Evolutionary conservation across 768 basidiomycete species (phyloP).

Genomic region (Pleurotus tuoliensis): DNA sequence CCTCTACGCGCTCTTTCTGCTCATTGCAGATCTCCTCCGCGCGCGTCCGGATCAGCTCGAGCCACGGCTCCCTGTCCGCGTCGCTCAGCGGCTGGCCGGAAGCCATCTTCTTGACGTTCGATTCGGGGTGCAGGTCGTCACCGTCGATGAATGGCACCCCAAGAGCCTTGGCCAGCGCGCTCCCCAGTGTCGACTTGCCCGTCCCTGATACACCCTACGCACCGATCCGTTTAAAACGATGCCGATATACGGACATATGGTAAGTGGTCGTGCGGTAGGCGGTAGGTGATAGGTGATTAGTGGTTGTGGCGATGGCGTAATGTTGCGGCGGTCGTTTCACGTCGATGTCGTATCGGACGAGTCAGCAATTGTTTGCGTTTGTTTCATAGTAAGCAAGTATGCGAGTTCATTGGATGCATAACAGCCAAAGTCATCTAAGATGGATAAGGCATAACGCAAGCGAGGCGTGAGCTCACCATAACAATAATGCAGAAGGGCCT

Average conservation of each 20-base stretch:
- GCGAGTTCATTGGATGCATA: too few relatives aligned
- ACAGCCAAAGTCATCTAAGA: too few relatives aligned
- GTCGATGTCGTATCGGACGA: too few relatives aligned
- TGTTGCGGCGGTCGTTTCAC: too few relatives aligned
- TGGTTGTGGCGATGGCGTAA: too few relatives aligned
- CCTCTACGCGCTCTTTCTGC: conserved; percentile 8
- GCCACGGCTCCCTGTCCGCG: conserved; percentile 83
- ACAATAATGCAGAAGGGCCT: background rate
- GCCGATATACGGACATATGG: background rate
- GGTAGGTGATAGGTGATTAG: too few relatives aligned
- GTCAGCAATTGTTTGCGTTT: too few relatives aligned
- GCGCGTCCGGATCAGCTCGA: conserved; percentile 62
- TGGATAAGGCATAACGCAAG: too few relatives aligned
- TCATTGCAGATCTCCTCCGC: conserved; percentile 44
- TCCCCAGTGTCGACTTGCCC: conserved; percentile 70
- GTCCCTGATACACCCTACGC: conserved; percentile 69
- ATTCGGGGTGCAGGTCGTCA: conserved; percentile 78
- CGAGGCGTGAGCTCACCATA: background rate
- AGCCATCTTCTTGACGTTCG: conserved; percentile 88
- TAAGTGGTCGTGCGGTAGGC: background rate
- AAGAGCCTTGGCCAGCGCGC: conserved; percentile 54
- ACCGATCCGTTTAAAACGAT: background rate
- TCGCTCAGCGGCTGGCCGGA: conserved; percentile 73
- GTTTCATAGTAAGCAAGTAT: too few relatives aligned
- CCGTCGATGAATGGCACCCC: conserved; percentile 83